Evolutionary conservation across 148 eudicot species (phyloP), one percentile per base, ranked within the genome.

Genomic region (Simmondsia chinensis): DNA sequence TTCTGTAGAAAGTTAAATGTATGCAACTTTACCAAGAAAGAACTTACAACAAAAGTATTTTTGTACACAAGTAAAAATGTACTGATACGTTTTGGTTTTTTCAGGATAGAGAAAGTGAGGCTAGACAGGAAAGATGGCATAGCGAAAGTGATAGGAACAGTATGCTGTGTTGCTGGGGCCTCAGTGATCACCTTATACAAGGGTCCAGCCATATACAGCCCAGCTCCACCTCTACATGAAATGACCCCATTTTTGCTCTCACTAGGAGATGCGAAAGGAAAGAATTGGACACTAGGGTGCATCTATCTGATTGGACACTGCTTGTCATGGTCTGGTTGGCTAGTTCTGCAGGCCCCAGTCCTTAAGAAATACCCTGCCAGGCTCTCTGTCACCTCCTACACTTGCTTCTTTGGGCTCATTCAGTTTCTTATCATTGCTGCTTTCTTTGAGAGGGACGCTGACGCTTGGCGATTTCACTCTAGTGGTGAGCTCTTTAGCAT

Each of bases 251-350:
- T 53, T 56, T 18, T 67, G 12, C 56, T 21, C 10, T 63, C 76
- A 2, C 73, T 86, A 7, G 96, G 89, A 18, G 94, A 82, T 20
- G 94, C 94, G 0, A 61, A 48, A 1, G 94, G 82, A 2, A 93
- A 93, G 64, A 83, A 60, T 64, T 93, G 99, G 99, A 78, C 94
- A 3, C 53, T 93, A 54, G 99, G 99, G 5, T 93, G 99, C 62
- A 60, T 93, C 29, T 86, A 48, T 69, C 64, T 93, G 59, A 93
- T 86, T 9, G 99, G 99, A 0, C 99, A 93, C 56, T 93, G 99
- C 58, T 51, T 93, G 46, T 79, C 96, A 1, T 93, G 99, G 96
- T 71, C 99, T 15, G 96, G 68, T 7, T 93, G 99, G 99, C 91
- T 93, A 5, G 99, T 93, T 12, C 60, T 86, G 13, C 99, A 93